A percentile compares a stretch with the other conserved stretches of the same genome.
Conservation (phyloP, 306 rosid genomes). For the Prosopis cineraria region DNA sequence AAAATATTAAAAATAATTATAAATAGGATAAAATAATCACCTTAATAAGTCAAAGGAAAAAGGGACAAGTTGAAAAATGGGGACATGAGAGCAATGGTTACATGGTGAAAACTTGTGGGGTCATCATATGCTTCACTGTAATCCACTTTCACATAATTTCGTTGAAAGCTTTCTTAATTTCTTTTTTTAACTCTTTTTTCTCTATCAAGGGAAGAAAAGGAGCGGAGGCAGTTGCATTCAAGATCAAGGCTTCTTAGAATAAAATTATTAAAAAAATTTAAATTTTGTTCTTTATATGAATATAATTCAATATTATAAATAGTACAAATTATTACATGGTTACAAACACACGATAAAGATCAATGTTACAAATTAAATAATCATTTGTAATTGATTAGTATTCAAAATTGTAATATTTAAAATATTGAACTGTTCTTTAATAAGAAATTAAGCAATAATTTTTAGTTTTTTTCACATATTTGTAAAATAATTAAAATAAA, state of each 20-base stretch:
- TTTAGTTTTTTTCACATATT: too few relatives aligned
- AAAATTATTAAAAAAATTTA: not conserved
- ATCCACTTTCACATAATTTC: slow-evolving; percentile 42
- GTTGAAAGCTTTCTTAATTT: slow-evolving; percentile 39
- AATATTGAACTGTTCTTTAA: too few relatives aligned
- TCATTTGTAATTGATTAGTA: too few relatives aligned
- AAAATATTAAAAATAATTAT: too few relatives aligned
- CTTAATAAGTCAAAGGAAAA: not conserved
- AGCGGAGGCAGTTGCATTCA: not conserved
- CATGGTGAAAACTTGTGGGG: slow-evolving; percentile 44
- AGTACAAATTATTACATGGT: too few relatives aligned
- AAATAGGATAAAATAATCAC: too few relatives aligned
- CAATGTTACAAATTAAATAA: too few relatives aligned
- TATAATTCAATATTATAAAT: not conserved
- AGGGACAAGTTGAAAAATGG: not conserved
- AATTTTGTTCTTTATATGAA: too few relatives aligned
- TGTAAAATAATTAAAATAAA: too few relatives aligned
- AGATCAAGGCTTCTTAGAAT: not conserved
- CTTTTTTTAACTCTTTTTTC: slow-evolving; percentile 33
- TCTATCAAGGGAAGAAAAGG: not conserved
- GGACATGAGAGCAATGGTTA: not conserved
- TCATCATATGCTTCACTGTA: slow-evolving; percentile 49
- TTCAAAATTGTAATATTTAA: too few relatives aligned
- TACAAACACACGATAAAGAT: not conserved
- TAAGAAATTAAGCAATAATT: too few relatives aligned